These are phyloP conservation scores for Metarhizium anisopliae DNA, from an alignment of 2,329 filamentous ascomycete genomes.

Conservation along the genomic window DNA sequence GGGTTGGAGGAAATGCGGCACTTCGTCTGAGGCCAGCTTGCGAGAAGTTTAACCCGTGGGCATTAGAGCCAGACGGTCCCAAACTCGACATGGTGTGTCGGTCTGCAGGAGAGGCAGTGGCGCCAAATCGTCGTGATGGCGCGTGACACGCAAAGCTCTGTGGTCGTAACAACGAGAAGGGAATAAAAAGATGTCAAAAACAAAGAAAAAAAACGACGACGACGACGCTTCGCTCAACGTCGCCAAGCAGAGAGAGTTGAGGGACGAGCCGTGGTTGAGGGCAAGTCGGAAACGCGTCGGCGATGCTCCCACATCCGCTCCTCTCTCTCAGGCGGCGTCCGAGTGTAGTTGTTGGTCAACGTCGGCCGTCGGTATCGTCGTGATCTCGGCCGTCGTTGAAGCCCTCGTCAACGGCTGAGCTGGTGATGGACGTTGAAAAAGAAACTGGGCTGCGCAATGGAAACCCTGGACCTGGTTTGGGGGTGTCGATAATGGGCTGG, in stretches of 20 bases:
- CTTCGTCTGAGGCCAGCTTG: conserved; percentile 40
- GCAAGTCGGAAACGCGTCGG: conserved; percentile 4
- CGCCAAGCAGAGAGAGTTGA: neutral
- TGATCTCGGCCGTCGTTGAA: conserved; percentile 3
- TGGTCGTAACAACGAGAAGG: neutral
- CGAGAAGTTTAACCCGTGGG: conserved; percentile 44
- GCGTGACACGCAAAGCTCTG: conserved; percentile 1
- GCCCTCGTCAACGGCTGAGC: conserved; percentile 5
- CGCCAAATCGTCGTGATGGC: neutral
- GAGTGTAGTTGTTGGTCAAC: conserved; percentile 2
- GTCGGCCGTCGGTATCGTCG: conserved; percentile 2
- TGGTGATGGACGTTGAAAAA: conserved; percentile 7
- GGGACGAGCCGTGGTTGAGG: neutral
- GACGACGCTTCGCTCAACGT: neutral
- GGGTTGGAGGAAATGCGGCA: conserved; percentile 33
- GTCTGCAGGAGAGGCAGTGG: conserved; percentile 1
- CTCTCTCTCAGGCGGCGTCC: neutral
- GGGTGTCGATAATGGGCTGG: conserved; percentile 33
- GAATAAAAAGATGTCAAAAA: neutral
- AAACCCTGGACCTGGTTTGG: conserved; percentile 22
- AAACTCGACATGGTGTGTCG: conserved; percentile 35
- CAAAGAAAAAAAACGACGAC: neutral
- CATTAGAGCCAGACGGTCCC: conserved; percentile 40
- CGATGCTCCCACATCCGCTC: conserved; percentile 3
- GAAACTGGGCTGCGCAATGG: conserved; percentile 11